Evolutionary conservation across 306 rosid genomes (phyloP), one percentile per base, ranked within the genome.

Genomic region (Prunus mume): DNA sequence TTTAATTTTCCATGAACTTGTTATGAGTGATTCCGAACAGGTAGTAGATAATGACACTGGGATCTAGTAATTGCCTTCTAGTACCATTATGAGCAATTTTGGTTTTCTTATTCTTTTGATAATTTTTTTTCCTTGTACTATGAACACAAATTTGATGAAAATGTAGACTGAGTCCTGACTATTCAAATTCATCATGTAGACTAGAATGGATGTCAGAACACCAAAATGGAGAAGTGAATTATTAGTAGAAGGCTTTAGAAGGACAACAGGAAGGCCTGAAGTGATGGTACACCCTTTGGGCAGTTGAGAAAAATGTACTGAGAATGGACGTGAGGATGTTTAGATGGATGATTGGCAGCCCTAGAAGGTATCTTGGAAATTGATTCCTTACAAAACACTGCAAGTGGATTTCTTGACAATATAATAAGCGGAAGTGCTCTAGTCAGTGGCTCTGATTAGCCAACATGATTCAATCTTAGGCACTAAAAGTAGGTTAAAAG

Each of bases 171-270:
- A 28, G 45, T 63, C 68, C 68, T 63, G 50, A 34, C 14, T 71
- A 13, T 32, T 7, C 75, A 55, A 55, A 55, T 55, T 71, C 18
- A 24, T 60, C 52, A 38, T 72, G 66, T 72, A 54, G 20, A 71
- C 54, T 72, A 56, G 76, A 72, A n/a, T 72, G 76, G 30, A 55
- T 24, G 8, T 27, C n/a, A 43, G 47, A 68, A 17, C 43, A 47
- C 58, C 58, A 68, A 68, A 6, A 24, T 68, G 32, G 55, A 45
- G 71, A 67, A 20, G 34, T 45, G 58, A 54, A 47, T 47, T 25
- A 68, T 9, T 24, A 24, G n/a, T 68, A 25, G 73, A 68, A 22
- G 22, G 24, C 19, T 68, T 68, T 68, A 68, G 67, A 62, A 62
- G 24, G 22, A 15, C 56, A 20, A 47, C 14, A 24, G 73, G n/a